phyloP scores from a whole-genome alignment of 257 asterid species.

The Salvia hispanica region DNA sequence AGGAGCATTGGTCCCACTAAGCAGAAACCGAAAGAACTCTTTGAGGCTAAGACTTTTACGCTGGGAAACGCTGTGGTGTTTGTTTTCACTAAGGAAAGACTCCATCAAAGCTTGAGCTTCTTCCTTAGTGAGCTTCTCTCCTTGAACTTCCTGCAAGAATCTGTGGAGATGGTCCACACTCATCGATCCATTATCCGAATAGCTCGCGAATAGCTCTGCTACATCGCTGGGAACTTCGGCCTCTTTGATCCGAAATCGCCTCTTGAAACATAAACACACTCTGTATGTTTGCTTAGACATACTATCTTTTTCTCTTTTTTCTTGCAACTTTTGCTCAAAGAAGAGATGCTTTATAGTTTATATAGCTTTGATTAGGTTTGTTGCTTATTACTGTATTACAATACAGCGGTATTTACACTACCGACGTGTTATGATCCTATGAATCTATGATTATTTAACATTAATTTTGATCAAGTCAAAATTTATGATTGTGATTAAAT shows the following conservation, averaged over 20 bases:
- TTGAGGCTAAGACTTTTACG: constrained; percentile 48
- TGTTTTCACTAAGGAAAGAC: constrained; percentile 47
- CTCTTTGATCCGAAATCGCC: constrained; percentile 62
- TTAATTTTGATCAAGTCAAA: neutral
- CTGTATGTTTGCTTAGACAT: constrained; percentile 82
- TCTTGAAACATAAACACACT: constrained; percentile 57
- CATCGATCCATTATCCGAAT: constrained; percentile 69
- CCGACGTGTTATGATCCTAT: neutral
- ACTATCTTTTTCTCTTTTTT: neutral
- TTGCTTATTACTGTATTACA: too few species aligned
- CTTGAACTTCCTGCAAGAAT: constrained; percentile 70
- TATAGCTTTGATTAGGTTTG: neutral
- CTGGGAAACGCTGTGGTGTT: constrained; percentile 54
- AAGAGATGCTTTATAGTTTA: neutral
- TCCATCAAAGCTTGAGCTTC: constrained; percentile 56
- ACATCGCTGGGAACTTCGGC: constrained; percentile 64
- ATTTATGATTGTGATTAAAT: constrained; percentile 8
- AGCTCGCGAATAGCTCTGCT: constrained; percentile 46
- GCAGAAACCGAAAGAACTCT: constrained; percentile 60
- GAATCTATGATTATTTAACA: neutral
- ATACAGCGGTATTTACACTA: neutral
- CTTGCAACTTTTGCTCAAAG: neutral
- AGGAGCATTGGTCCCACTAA: constrained; percentile 55
- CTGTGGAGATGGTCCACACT: constrained; percentile 46
- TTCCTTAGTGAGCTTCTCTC: constrained; percentile 42